Evolutionary conservation across 116 monocot species (phyloP), one percentile per base, ranked within the genome.

Genomic region (Trichopus zeylanicus): DNA sequence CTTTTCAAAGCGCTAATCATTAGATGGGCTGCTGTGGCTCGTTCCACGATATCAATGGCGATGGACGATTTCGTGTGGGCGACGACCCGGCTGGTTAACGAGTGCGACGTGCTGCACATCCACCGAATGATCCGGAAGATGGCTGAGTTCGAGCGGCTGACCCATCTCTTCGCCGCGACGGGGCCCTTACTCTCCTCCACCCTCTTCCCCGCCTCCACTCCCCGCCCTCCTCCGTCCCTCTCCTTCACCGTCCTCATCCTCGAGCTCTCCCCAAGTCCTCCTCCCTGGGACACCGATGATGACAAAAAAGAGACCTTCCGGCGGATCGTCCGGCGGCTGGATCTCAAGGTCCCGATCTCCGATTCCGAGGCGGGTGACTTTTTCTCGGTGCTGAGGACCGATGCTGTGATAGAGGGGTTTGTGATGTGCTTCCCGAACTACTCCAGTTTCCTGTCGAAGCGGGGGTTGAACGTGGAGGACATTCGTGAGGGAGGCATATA

Each of bases 361-460:
- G 74, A 80, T 28, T 46, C 74, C 7, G 82, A 87, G 34, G 33
- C 39, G 23, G 55, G 49, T 29, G 29, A 18, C 19, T 82, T 77
- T 64, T 59, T 53, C 12, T 77, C 80, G 3, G 31, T 58, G 8
- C 31, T 62, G 3, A 52, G 74, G n/a, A 72, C 61, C 0, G 78
- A 65, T 10, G 51, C 58, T 34, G 59, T 70, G 26, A 64, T 64
- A 10, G 82, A 74, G 6, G 91, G 91, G 28, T 91, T 86, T 69
- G 70, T 91, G 60, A 70, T 83, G 3, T 86, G 82, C 77, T 91
- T 86, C 65, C 91, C 86, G 31, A 91, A 86, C 68, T 86, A 79
- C 77, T 91, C 86, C 20, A 69, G 74, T 11, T 91, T 91, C 69
- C 58, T 86, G 56, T 67, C 79, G 56, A 74, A 80, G 55, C 86